A percentile compares a stretch with the other conserved stretches of the same genome.
These are phyloP conservation scores for Combretum micranthum DNA, from an alignment of 345 rosid species.

Conservation along the genomic window DNA sequence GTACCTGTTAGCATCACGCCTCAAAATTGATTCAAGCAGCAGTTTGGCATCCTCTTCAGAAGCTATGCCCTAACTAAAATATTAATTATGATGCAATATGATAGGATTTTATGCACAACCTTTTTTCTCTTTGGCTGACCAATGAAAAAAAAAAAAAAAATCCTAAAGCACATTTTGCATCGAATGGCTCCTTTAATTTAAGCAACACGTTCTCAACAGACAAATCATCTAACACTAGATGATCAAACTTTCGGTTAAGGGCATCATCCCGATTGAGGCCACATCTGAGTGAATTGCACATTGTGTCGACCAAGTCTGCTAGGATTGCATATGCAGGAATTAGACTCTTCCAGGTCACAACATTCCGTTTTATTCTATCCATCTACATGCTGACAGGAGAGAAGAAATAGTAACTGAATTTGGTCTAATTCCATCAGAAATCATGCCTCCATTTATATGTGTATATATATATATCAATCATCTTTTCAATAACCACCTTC, in stretches of 20 bases:
- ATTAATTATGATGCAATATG: slow-evolving; percentile 52
- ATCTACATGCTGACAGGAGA: too few species aligned
- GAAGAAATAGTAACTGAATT: too few species aligned
- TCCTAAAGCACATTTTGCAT: slow-evolving; percentile 61
- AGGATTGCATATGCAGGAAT: too few species aligned
- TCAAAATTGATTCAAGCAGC: slow-evolving; percentile 49
- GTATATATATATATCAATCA: too few species aligned
- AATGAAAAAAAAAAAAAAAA: slow-evolving; percentile 87
- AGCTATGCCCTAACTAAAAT: slow-evolving; percentile 48
- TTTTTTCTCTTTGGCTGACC: slow-evolving; percentile 50
- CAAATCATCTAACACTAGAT: slow-evolving; percentile 27
- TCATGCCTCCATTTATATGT: too few species aligned
- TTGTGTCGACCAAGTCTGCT: slow-evolving; percentile 20
- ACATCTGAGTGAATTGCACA: slow-evolving; percentile 31
- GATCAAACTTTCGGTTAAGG: slow-evolving; percentile 33
- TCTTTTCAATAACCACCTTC: slow-evolving; percentile 34
- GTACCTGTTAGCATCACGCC: slow-evolving; percentile 6
- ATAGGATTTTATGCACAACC: slow-evolving; percentile 33
- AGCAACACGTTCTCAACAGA: slow-evolving; percentile 43
- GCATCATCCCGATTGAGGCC: slow-evolving; percentile 51
- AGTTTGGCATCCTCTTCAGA: slow-evolving; percentile 56
- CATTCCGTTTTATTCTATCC: too few species aligned
- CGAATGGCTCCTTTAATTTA: slow-evolving; percentile 47
- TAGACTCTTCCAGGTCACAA: too few species aligned
- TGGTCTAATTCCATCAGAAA: too few species aligned